Conservation (phyloP, 148 eudicot genomes). For the Silene uniflora region DNA sequence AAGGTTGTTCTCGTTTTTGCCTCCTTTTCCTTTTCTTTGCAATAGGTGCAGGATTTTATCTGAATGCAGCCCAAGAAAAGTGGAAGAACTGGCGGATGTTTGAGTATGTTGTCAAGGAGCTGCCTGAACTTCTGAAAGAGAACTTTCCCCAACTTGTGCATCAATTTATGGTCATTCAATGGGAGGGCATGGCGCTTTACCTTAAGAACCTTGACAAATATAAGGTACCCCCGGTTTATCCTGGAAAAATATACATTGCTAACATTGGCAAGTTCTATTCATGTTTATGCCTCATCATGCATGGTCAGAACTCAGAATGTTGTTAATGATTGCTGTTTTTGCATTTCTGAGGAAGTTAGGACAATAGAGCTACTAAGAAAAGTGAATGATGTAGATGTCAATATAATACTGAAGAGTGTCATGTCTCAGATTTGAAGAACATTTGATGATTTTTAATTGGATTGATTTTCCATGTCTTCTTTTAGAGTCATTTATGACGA, state of each 20-base stretch:
- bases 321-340: not conserved
- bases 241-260: not conserved
- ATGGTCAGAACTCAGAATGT: not conserved
- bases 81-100: conserved; percentile 99
- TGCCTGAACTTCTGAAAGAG: conserved; percentile 69
- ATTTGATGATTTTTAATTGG: not conserved
- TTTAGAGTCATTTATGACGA: not conserved
- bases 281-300: not conserved
- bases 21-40: conserved; percentile 1
- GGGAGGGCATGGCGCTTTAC: conserved; percentile 99
- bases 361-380: not conserved
- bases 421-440: too few species aligned
- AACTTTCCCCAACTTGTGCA: conserved; percentile 83
- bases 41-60: conserved; percentile 96
- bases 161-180: conserved; percentile 94
- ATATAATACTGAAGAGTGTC: not conserved
- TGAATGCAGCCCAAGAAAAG: conserved; percentile 92
- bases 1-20: not conserved
- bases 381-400: not conserved
- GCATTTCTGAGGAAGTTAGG: not conserved
- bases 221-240: conserved; percentile 47
- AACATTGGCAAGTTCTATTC: not conserved
- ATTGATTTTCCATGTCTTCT: not conserved
- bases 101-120: conserved; percentile 90
- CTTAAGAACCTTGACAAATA: conserved; percentile 93